Evolutionary conservation across 2,329 filamentous ascomycete genomes (phyloP).

Genomic region (Fusarium sp.): DNA sequence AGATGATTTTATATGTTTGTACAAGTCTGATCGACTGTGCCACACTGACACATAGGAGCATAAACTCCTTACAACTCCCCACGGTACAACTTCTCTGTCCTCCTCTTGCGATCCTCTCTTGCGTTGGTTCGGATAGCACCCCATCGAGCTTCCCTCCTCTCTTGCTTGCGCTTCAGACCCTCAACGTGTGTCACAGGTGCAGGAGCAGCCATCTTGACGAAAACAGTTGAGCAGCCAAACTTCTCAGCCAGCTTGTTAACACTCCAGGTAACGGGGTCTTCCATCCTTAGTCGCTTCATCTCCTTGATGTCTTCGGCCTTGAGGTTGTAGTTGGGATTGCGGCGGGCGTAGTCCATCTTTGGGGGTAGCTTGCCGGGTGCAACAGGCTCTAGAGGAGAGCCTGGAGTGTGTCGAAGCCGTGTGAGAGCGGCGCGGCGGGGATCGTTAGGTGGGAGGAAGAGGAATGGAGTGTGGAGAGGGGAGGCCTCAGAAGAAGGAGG

Average conservation of each 20-base stretch:
- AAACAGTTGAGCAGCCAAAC: constrained; percentile 66
- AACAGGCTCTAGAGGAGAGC: constrained; percentile 34
- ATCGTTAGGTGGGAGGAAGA: constrained; percentile 70
- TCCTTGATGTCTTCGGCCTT: constrained; percentile 66
- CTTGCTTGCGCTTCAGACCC: constrained; percentile 57
- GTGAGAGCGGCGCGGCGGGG: constrained; percentile 64
- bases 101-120: constrained; percentile 64
- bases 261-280: constrained; percentile 67
- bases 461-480: constrained; percentile 74
- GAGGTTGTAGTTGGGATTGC: constrained; percentile 62
- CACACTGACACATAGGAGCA: not conserved
- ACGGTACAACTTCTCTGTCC: constrained; percentile 63
- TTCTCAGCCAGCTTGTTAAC: constrained; percentile 63
- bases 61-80: constrained; percentile 58
- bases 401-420: constrained; percentile 53
- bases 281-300: constrained; percentile 65
- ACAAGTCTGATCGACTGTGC: constrained; percentile 28
- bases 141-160: constrained; percentile 65
- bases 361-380: constrained; percentile 49
- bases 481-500: constrained; percentile 65
- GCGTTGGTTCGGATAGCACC: constrained; percentile 66
- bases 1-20: constrained; percentile 36
- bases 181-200: constrained; percentile 60
- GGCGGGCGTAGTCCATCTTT: constrained; percentile 49
- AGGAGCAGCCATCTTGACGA: constrained; percentile 68